These are phyloP conservation scores for Omphalotus guepiniiformis DNA, from an alignment of 768 basidiomycete species.

Conservation along the genomic window DNA sequence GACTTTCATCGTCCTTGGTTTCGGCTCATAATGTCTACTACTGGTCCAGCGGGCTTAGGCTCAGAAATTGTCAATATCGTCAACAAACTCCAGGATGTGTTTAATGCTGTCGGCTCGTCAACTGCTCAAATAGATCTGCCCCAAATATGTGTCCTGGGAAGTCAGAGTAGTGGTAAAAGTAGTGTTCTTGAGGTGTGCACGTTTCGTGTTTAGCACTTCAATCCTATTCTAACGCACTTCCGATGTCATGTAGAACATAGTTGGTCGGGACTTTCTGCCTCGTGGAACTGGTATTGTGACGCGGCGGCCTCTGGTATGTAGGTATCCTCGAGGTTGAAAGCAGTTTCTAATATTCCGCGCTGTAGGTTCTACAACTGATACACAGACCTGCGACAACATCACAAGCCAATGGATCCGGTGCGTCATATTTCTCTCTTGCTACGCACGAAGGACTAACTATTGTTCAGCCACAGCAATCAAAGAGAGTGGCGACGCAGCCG, in stretches of 20 bases:
- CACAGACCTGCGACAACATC: conserved; percentile 68
- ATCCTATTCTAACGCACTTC: neutral
- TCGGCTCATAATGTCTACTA: conserved; percentile 24
- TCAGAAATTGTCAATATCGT: conserved; percentile 76
- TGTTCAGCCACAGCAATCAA: neutral
- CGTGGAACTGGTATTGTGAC: conserved; percentile 99
- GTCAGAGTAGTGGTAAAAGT: conserved; percentile 92
- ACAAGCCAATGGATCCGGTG: conserved; percentile 31
- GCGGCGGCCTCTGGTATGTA: conserved; percentile 83
- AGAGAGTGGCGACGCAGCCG: conserved; percentile 60
- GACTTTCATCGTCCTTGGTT: neutral
- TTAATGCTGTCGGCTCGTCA: conserved; percentile 75
- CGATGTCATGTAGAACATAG: conserved; percentile 69
- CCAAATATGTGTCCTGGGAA: conserved; percentile 88
- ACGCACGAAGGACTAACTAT: neutral
- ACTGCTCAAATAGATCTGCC: conserved; percentile 83
- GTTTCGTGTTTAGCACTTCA: neutral
- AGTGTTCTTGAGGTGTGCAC: conserved; percentile 78
- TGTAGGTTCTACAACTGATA: conserved; percentile 89
- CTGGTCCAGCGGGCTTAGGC: conserved; percentile 65
- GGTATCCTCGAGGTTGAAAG: neutral
- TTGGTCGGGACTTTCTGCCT: conserved; percentile 97
- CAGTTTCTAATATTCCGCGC: conserved; percentile 4
- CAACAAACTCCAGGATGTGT: conserved; percentile 91
- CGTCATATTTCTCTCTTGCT: conserved; percentile 17